phyloP scores from a whole-genome alignment of 306 rosid genomes.

The Gynostemma pentaphyllum region DNA sequence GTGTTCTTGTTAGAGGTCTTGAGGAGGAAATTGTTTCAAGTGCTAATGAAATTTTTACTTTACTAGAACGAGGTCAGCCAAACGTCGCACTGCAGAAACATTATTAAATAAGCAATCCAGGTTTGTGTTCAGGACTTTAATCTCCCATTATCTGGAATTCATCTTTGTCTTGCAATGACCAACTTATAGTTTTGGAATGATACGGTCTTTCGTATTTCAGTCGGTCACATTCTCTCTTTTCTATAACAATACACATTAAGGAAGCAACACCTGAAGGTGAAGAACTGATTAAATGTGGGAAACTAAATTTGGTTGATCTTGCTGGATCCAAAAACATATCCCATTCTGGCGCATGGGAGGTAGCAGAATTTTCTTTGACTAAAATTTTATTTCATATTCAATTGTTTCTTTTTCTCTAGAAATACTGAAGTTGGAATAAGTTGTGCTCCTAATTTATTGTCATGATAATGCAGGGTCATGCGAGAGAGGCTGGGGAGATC shows the following conservation, averaged over 20 bases:
- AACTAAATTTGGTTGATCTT: slow-evolving; percentile 87
- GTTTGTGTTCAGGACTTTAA: slow-evolving; percentile 17
- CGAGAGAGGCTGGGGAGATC: slow-evolving; percentile 98
- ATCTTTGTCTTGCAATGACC: background rate
- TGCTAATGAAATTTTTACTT: slow-evolving; percentile 75
- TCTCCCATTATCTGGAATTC: background rate
- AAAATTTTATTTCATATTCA: background rate
- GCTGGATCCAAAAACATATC: slow-evolving; percentile 98
- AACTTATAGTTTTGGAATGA: background rate
- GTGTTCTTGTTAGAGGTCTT: slow-evolving; percentile 88
- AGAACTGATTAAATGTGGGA: slow-evolving; percentile 93
- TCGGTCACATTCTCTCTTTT: slow-evolving; percentile 95
- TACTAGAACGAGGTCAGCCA: slow-evolving; percentile 84
- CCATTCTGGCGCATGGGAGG: slow-evolving; percentile 99
- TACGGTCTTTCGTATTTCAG: slow-evolving; percentile 24
- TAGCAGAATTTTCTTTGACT: slow-evolving; percentile 11
- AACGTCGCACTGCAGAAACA: slow-evolving; percentile 94
- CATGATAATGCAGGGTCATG: slow-evolving; percentile 55
- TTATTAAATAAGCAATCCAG: slow-evolving; percentile 92
- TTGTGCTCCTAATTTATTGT: slow-evolving; percentile 7
- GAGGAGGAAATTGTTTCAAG: slow-evolving; percentile 90
- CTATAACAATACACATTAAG: slow-evolving; percentile 93
- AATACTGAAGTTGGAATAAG: background rate
- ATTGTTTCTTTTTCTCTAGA: background rate
- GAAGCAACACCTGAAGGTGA: slow-evolving; percentile 99